These are phyloP conservation scores for Salvia rosmarinus DNA, from an alignment of 257 asterid species.

Conservation along the genomic window DNA sequence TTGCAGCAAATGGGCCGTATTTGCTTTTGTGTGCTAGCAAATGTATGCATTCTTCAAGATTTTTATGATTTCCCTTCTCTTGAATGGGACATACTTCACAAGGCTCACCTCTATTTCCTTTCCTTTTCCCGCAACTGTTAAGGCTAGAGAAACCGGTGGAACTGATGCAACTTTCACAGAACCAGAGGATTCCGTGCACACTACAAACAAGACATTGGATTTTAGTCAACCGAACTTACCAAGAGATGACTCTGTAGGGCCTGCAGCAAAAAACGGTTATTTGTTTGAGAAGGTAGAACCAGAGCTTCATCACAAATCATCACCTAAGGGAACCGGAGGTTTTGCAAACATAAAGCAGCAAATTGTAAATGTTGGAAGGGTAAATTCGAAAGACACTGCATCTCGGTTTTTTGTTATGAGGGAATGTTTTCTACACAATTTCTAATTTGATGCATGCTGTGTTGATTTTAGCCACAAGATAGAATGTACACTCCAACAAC, in stretches of 20 bases:
- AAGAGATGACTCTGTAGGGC: slow-evolving; percentile 29
- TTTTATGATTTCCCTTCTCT: slow-evolving; percentile 18
- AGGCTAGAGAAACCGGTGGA: slow-evolving; percentile 43
- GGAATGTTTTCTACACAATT: slow-evolving; percentile 15
- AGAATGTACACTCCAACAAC: slow-evolving; percentile 41
- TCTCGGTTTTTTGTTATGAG: neutral
- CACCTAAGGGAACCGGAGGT: slow-evolving; percentile 34
- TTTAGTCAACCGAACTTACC: slow-evolving; percentile 32
- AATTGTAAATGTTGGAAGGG: slow-evolving; percentile 38
- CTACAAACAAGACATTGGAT: slow-evolving; percentile 32
- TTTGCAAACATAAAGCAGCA: slow-evolving; percentile 33
- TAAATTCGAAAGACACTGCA: slow-evolving; percentile 32
- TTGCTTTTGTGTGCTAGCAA: too few species aligned
- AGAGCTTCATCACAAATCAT: slow-evolving; percentile 40
- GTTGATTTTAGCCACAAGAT: slow-evolving; percentile 41
- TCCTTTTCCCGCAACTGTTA: slow-evolving; percentile 31
- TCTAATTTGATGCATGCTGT: slow-evolving; percentile 28
- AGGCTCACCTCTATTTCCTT: slow-evolving; percentile 26
- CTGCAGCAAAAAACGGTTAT: slow-evolving; percentile 34
- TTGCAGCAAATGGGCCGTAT: too few species aligned
- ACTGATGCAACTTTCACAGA: slow-evolving; percentile 37
- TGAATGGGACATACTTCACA: slow-evolving; percentile 28
- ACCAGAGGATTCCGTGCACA: slow-evolving; percentile 33
- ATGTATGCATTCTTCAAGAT: too few species aligned
- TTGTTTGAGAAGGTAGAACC: slow-evolving; percentile 38